These are phyloP conservation scores for Calonectria hawksworthii DNA, from an alignment of 2,329 filamentous ascomycete genomes.

Conservation along the genomic window DNA sequence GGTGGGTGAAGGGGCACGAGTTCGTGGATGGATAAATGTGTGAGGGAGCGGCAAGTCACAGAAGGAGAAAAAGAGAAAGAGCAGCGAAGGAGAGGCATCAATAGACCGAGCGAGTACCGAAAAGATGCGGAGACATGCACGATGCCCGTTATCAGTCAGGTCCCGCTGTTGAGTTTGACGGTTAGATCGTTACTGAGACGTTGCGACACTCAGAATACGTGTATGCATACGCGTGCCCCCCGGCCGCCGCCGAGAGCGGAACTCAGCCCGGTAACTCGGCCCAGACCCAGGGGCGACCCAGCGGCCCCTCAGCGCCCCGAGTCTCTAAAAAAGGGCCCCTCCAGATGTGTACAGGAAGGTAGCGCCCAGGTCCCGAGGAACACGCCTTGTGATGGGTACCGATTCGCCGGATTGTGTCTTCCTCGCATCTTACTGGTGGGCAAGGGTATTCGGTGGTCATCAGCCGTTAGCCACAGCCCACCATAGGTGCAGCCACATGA, in stretches of 20 bases:
- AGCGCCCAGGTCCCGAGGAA: background rate
- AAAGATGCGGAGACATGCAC: conserved; percentile 8
- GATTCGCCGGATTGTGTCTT: background rate
- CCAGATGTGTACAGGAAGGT: background rate
- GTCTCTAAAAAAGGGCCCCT: background rate
- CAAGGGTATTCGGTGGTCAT: background rate
- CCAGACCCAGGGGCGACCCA: background rate
- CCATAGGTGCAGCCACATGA: conserved; percentile 13
- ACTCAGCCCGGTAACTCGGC: conserved; percentile 14
- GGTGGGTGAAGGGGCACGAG: background rate
- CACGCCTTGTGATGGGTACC: background rate
- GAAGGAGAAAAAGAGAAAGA: background rate
- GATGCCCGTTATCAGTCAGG: conserved; percentile 3
- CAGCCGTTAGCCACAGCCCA: conserved; percentile 18
- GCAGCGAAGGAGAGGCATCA: background rate
- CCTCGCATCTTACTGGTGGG: background rate
- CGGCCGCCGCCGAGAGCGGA: conserved; percentile 34
- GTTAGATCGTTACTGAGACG: conserved; percentile 7
- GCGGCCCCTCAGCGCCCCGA: background rate
- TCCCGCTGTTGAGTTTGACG: background rate
- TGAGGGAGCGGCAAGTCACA: background rate
- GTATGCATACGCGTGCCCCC: conserved; percentile 19
- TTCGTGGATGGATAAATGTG: background rate
- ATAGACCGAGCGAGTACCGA: background rate
- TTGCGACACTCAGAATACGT: conserved; percentile 18